These are phyloP conservation scores for Lomentospora prolificans DNA, from an alignment of 2,329 filamentous ascomycete species.

Conservation along the genomic window DNA sequence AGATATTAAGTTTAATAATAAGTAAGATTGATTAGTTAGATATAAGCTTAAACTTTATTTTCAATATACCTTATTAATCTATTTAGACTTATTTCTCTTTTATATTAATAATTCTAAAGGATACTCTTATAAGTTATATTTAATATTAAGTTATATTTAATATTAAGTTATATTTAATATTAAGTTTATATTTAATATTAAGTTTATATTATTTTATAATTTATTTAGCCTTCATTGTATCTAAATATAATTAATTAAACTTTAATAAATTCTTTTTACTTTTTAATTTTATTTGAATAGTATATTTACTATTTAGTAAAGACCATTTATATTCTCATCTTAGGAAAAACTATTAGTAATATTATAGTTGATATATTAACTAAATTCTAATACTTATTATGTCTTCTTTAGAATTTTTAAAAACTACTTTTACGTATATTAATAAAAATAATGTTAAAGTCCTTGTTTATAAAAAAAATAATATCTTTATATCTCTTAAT, in stretches of 20 bases:
- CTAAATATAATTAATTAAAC: background rate
- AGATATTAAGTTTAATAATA: background rate
- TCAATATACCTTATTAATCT: background rate
- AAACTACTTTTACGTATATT: no score
- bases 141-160: no score
- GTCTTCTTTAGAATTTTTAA: no score
- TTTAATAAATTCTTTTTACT: no score
- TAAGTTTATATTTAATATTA: background rate
- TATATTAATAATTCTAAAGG: background rate
- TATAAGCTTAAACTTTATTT: no score
- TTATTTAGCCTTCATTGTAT: background rate
- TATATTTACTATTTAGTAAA: background rate
- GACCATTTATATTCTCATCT: background rate
- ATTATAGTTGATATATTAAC: background rate
- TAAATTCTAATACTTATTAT: no score
- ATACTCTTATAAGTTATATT: background rate
- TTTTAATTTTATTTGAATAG: background rate
- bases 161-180: no score
- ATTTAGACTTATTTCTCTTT: background rate
- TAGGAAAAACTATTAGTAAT: background rate
- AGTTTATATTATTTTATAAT: background rate
- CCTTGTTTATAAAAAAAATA: no score
- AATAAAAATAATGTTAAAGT: background rate
- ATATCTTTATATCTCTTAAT: no score
- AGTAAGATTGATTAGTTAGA: no score